These are phyloP conservation scores for Tranzscheliella williamsii DNA, from an alignment of 1,284 basidiomycete species.

Conservation along the genomic window DNA sequence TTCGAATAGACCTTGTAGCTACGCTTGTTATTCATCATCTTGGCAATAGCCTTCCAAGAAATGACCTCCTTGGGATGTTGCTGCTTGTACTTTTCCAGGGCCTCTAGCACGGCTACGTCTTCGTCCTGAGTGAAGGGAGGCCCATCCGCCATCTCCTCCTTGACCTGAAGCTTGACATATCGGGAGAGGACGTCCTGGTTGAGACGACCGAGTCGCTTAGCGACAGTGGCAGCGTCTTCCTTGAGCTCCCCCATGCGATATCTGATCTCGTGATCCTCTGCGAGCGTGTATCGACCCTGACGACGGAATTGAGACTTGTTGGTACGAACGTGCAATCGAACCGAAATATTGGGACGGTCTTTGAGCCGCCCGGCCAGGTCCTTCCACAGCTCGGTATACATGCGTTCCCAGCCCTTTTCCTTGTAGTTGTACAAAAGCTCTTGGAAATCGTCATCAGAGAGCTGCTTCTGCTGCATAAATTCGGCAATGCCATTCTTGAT, in stretches of 20 bases:
- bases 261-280: conserved; percentile 30
- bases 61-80: conserved; percentile 33
- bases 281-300: conserved; percentile 34
- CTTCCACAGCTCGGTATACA: conserved; percentile 44
- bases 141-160: conserved; percentile 23
- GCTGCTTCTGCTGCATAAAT: conserved; percentile 29
- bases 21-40: conserved; percentile 35
- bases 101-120: conserved; percentile 34
- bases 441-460: conserved; percentile 36
- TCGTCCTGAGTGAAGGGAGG: conserved; percentile 29
- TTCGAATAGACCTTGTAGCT: conserved; percentile 43
- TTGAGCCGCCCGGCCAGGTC: conserved; percentile 28
- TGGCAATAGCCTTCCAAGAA: conserved; percentile 36
- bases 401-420: conserved; percentile 27
- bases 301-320: conserved; percentile 33
- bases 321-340: conserved; percentile 31
- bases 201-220: conserved; percentile 41
- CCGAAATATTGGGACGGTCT: conserved; percentile 33
- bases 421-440: conserved; percentile 41
- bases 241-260: conserved; percentile 14
- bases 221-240: conserved; percentile 23
- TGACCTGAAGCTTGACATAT: conserved; percentile 33
- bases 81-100: conserved; percentile 31
- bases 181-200: conserved; percentile 27
- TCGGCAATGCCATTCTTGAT: conserved; percentile 35